Conservation (phyloP, 2,329 filamentous ascomycete genomes). For the Kalaharituber pfeilii region DNA sequence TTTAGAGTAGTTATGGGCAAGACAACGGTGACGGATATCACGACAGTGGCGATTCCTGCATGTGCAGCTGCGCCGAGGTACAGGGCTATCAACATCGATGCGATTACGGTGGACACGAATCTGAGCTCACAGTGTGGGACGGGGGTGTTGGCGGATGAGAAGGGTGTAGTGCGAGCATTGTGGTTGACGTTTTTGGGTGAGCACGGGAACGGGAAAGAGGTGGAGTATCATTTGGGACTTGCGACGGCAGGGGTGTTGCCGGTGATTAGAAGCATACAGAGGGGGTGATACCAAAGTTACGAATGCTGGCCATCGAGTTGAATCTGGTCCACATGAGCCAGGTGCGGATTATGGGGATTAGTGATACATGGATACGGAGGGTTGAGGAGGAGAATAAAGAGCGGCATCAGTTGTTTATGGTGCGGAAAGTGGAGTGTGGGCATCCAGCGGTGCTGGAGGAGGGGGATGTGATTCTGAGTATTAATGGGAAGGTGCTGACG, state of each 20-base stretch:
- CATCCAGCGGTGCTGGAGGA: constrained; percentile 56
- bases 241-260: constrained; percentile 76
- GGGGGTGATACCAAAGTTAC: constrained; percentile 62
- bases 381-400: constrained; percentile 77
- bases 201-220: constrained; percentile 49
- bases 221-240: constrained; percentile 90
- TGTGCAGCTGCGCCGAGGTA: constrained; percentile 85
- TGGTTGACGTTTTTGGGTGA: constrained; percentile 97
- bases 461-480: constrained; percentile 76
- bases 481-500: constrained; percentile 86
- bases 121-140: constrained; percentile 83
- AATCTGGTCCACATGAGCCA: constrained; percentile 94
- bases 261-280: constrained; percentile 71
- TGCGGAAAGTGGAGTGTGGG: constrained; percentile 66
- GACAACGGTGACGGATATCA: constrained; percentile 91
- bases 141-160: constrained; percentile 74
- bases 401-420: constrained; percentile 95
- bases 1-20: constrained; percentile 83
- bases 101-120: constrained; percentile 89
- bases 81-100: constrained; percentile 85
- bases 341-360: constrained; percentile 90
- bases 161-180: constrained; percentile 82
- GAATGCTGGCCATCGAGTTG: constrained; percentile 87
- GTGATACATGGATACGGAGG: constrained; percentile 85
- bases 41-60: constrained; percentile 86